Evolutionary conservation across 768 basidiomycete genomes (phyloP), one percentile per base, ranked within the genome.

Genomic region (Obba rivulosa): DNA sequence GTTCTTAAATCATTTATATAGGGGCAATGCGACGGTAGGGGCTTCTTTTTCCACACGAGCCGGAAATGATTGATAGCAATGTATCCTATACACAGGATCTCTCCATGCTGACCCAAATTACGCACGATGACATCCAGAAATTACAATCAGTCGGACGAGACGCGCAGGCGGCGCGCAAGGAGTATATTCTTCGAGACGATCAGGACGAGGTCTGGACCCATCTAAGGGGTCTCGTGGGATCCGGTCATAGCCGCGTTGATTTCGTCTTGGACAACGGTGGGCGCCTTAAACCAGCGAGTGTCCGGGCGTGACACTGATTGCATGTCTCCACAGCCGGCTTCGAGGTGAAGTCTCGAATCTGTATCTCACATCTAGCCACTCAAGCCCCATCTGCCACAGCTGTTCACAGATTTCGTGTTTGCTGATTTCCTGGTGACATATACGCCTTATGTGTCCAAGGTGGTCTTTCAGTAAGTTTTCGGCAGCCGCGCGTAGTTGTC

Each of bases 341-440:
- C 56, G 93, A 95, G 76, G 91, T 90, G 62, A 38, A 41, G 18
- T 31, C 21, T 18, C 3, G 25, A 4, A 8, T 25, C 9, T 43
- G 5, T 16, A n/a, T 38, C 4, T 5, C 28, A 38, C 23, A 20
- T 5, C 23, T 14, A 4, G 37, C 17, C 31, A 14, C 13, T 38
- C 18, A 20, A n/a, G 14, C 28, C 4, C 35, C 9, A 31, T 31
- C 2, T 13, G 10, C 2, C 13, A 8, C 54, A 95, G 91, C 73
- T 96, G 17, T 94, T 88, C 68, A 96, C 95, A 3, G 95, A 97
- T 58, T 69, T 97, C 14, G 85, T 96, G 16, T 85, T 97, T 50
- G 92, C 92, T 14, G 92, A 94, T 62, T 99, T 96, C 61, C 69
- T 99, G 35, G 80, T 97, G 10, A 91, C 92, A 0, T 81, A 84